Percentiles rank a stretch among this genome's conserved stretches.
Conservation (phyloP, 768 basidiomycete species). For the Antrodiella citrinella region DNA sequence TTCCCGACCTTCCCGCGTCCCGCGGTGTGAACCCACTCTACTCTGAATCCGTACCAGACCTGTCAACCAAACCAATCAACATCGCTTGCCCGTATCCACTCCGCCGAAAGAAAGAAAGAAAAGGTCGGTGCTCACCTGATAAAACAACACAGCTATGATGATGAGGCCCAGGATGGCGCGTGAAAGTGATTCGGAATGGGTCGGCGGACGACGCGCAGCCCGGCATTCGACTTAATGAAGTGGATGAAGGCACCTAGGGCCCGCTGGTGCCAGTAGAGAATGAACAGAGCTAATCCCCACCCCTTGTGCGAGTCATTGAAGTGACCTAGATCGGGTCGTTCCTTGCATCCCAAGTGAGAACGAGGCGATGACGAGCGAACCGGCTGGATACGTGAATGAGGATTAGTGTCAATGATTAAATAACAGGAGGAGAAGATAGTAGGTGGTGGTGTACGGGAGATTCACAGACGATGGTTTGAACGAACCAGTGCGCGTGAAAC, state of each 20-base stretch:
- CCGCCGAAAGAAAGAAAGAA: no score
- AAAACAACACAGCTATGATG: slow-evolving; percentile 46
- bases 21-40: slow-evolving; percentile 24
- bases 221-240: slow-evolving; percentile 35
- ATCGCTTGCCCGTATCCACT: no score
- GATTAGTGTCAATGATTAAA: not conserved
- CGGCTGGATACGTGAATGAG: slow-evolving; percentile 19
- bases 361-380: slow-evolving; percentile 44
- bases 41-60: slow-evolving; percentile 33
- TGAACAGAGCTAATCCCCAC: slow-evolving; percentile 42
- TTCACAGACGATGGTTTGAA: slow-evolving; percentile 37
- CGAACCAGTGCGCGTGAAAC: slow-evolving; percentile 35
- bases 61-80: slow-evolving; percentile 9
- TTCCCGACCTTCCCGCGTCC: slow-evolving; percentile 18
- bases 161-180: slow-evolving; percentile 41
- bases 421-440: not conserved
- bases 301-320: slow-evolving; percentile 40
- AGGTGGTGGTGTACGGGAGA: not conserved
- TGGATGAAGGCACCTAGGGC: slow-evolving; percentile 42
- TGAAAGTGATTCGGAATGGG: slow-evolving; percentile 34
- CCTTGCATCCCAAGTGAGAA: slow-evolving; percentile 35
- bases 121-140: slow-evolving; percentile 21
- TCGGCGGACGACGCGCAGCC: slow-evolving; percentile 22
- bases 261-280: slow-evolving; percentile 45
- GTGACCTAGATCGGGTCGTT: slow-evolving; percentile 20